phyloP scores from a whole-genome alignment of 2,329 filamentous ascomycete species.

The Calonectria leucothoes region DNA sequence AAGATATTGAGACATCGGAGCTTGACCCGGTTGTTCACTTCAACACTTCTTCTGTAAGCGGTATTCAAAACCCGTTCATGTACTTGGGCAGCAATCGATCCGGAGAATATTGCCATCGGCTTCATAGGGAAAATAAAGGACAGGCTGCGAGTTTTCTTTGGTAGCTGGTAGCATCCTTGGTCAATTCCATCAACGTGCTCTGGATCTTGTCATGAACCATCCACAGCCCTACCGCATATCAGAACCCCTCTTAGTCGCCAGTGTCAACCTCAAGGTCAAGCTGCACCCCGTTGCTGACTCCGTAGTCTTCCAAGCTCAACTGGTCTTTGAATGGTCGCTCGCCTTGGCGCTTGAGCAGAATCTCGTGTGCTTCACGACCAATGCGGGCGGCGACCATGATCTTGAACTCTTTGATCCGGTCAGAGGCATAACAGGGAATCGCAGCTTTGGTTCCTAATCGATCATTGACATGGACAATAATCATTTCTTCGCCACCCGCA shows the following conservation, averaged over 20 bases:
- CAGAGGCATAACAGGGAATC: constrained; percentile 88
- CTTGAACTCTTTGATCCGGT: constrained; percentile 89
- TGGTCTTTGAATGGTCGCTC: constrained; percentile 95
- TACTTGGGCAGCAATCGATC: background rate
- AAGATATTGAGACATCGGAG: background rate
- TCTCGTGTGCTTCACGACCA: constrained; percentile 89
- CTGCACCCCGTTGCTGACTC: constrained; percentile 90
- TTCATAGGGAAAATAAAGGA: background rate
- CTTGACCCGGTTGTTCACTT: background rate
- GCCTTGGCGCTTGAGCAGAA: constrained; percentile 90
- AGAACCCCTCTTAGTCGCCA: constrained; percentile 58
- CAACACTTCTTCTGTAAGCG: too few relatives aligned
- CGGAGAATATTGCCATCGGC: background rate
- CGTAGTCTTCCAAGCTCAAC: constrained; percentile 89
- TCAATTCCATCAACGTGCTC: background rate
- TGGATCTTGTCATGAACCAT: background rate
- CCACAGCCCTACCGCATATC: background rate
- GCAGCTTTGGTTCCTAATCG: constrained; percentile 95
- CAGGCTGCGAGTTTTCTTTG: background rate
- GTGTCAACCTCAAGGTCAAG: constrained; percentile 72
- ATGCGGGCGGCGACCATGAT: constrained; percentile 91
- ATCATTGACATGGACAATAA: constrained; percentile 94
- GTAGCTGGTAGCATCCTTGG: too few relatives aligned
- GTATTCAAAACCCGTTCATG: background rate
- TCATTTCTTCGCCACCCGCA: constrained; percentile 77